A percentile compares a stretch with the other conserved stretches of the same genome.
Evolutionary conservation across 176 grass and related monocot species (phyloP).

Genomic region (Oryza nivara): DNA sequence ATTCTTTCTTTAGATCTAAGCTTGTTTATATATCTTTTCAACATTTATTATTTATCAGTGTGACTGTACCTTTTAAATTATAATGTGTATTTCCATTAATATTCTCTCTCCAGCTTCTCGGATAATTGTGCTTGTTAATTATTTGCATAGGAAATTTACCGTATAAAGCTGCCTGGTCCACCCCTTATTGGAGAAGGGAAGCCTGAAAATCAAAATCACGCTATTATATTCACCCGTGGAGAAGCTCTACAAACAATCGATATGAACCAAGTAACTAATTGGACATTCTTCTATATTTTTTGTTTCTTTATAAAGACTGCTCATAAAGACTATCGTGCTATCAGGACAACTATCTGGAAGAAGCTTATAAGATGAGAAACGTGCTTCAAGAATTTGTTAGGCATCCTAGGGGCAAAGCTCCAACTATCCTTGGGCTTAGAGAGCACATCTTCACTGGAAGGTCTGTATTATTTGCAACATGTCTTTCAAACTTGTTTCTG

Average conservation of each 20-base stretch:
- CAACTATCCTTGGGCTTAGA: slow-evolving; percentile 88
- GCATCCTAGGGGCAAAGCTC: slow-evolving; percentile 61
- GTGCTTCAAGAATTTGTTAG: slow-evolving; percentile 90
- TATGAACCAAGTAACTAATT: slow-evolving; percentile 89
- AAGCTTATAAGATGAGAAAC: slow-evolving; percentile 99
- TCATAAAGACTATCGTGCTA: slow-evolving; percentile 30
- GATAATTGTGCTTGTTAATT: slow-evolving; percentile 29
- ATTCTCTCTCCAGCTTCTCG: neutral
- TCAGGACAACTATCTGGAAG: slow-evolving; percentile 97
- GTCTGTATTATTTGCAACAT: slow-evolving; percentile 41
- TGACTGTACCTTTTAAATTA: neutral
- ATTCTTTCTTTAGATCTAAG: slow-evolving; percentile 10
- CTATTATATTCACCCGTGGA: slow-evolving; percentile 97
- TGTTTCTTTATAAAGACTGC: slow-evolving; percentile 1
- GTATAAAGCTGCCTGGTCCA: slow-evolving; percentile 82
- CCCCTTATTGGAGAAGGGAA: slow-evolving; percentile 96
- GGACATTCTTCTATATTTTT: slow-evolving; percentile 19
- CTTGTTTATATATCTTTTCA: slow-evolving; percentile 5
- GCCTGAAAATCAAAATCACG: slow-evolving; percentile 98
- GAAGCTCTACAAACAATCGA: slow-evolving; percentile 95
- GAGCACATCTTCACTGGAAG: slow-evolving; percentile 98
- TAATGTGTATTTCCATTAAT: slow-evolving; percentile 15
- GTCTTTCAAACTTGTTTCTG: slow-evolving; percentile 23
- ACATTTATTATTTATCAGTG: slow-evolving; percentile 29
- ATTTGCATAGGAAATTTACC: slow-evolving; percentile 82